These are phyloP conservation scores for Monilinia vaccinii-corymbosi DNA, from an alignment of 2,329 filamentous ascomycete species.

Conservation along the genomic window DNA sequence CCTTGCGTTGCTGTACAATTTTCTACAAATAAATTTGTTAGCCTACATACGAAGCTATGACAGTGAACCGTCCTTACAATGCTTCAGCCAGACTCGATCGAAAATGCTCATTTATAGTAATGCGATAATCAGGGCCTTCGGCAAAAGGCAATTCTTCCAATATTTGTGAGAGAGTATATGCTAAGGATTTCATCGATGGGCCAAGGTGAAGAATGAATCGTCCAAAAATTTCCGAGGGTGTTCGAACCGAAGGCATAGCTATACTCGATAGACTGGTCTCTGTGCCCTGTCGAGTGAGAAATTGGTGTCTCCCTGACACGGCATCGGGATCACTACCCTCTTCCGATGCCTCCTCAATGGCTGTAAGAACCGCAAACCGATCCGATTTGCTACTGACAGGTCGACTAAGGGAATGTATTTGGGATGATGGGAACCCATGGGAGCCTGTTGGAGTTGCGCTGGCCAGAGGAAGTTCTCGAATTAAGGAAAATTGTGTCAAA, in stretches of 20 bases:
- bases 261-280: slow-evolving; percentile 20
- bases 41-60: background rate
- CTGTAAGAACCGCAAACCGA: slow-evolving; percentile 40
- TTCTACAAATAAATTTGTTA: slow-evolving; percentile 20
- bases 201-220: slow-evolving; percentile 83
- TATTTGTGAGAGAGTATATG: slow-evolving; percentile 80
- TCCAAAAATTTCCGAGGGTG: slow-evolving; percentile 79
- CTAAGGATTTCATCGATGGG: slow-evolving; percentile 93
- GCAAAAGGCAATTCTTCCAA: slow-evolving; percentile 81
- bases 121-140: slow-evolving; percentile 53
- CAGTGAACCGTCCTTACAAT: slow-evolving; percentile 34
- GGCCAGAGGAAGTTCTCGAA: slow-evolving; percentile 47
- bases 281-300: slow-evolving; percentile 14
- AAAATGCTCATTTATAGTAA: slow-evolving; percentile 72
- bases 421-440: background rate
- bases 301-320: slow-evolving; percentile 2
- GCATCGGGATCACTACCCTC: slow-evolving; percentile 44
- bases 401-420: background rate
- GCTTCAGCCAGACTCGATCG: slow-evolving; percentile 73
- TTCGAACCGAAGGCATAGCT: slow-evolving; percentile 37
- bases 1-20: slow-evolving; percentile 68
- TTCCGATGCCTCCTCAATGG: slow-evolving; percentile 54
- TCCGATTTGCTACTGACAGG: slow-evolving; percentile 36
- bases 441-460: slow-evolving; percentile 14
- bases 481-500: slow-evolving; percentile 75